Evolutionary conservation across 495 filamentous ascomycete species (phyloP), one percentile per base, ranked within the genome.

Genomic region (Talaromyces liani): DNA sequence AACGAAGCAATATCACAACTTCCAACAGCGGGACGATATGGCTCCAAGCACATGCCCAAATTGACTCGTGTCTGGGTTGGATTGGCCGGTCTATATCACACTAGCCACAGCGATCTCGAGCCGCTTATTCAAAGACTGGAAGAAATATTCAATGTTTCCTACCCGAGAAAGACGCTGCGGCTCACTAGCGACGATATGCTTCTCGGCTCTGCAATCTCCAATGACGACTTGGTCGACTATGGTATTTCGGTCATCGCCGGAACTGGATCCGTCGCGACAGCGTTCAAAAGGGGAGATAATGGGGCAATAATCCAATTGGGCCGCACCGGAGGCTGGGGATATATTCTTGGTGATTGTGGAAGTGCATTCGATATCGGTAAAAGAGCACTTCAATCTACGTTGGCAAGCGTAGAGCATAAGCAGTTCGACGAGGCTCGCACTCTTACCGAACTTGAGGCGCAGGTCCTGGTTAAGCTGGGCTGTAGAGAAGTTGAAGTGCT

Each of bases 291-390:
- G 20, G 51, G 18, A 6, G 20, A 6, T 8, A 9, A 29, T 10
- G 18, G 10, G 20, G 47, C 20, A 53, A 55, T 55, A 10, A 55
- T 55, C 20, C 51, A 55, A 29, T 25, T 55, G 25, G 51, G 51
- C 12, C 51, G 51, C 20, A 55, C 51, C 9, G 51, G 51, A 10
- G 51, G 51, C 20, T 55, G 51, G 51, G 51, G 51, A 1, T 55
- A 55, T 55, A 22, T 55, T 29, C 25, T 55, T 3, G 51, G 51
- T 25, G 51, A 55, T 18, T 29, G n/a, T 29, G 51, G 51, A 22
- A 55, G 51, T 55, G 51, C 51, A 55, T 55, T 55, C n/a, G 51
- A 55, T 55, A 55, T 55, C 14, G 51, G 51, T 24, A 55, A 55
- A 55, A 55, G 20, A 55, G 51, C 51, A 55, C 51, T 55, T 10